Base-by-base conservation (phyloP, 371 early-diverging fungal species). In the Mucor irregularis region DNA sequence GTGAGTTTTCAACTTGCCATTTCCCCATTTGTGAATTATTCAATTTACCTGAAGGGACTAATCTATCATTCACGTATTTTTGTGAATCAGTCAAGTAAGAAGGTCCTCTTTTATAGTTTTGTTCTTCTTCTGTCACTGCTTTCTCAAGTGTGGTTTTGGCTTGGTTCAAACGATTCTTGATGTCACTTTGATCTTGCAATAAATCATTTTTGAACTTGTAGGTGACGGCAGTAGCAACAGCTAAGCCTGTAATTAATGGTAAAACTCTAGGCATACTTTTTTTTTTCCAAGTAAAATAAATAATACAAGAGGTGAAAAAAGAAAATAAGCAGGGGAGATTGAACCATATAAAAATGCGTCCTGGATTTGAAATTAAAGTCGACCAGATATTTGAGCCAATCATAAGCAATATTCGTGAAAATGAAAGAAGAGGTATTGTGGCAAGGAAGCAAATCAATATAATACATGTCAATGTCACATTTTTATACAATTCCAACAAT, bases 41-140 rank as follows among this genome's bases (percentile, higher is more conserved):
- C 17, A 30, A 19, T 19, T 42, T 68, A 68, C 68, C 68, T 46
- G 68, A 68, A 35, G 68, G 68, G 7, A 68, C 64, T 21, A 68
- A 33, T 25, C 61, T 48, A 24, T 61, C 31, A 31, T 57, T 57
- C 7, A 64, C 55, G 43, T 68, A 68, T 60, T 39, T 60, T 38
- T 64, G 64, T 26, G 68, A 64, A 24, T 61, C 53, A 5, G 53
- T 47, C 21, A 61, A 24, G 8, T 64, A 56, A 19, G 53, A 42
- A 34, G 49, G 38, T 16, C 54, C 47, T 16, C 38, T n/a, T n/a
- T n/a, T n/a, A n/a, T n/a, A 35, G 16, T 28, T 55, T 31, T 49
- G 45, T 21, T 40, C 22, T 24, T 48, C 31, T 26, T 66, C 62
- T 11, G 53, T 28, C 31, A 54, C 61, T 29, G 64, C 59, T 42